phyloP scores from a whole-genome alignment of 2,329 filamentous ascomycete species.

The Exophiala mesophila region DNA sequence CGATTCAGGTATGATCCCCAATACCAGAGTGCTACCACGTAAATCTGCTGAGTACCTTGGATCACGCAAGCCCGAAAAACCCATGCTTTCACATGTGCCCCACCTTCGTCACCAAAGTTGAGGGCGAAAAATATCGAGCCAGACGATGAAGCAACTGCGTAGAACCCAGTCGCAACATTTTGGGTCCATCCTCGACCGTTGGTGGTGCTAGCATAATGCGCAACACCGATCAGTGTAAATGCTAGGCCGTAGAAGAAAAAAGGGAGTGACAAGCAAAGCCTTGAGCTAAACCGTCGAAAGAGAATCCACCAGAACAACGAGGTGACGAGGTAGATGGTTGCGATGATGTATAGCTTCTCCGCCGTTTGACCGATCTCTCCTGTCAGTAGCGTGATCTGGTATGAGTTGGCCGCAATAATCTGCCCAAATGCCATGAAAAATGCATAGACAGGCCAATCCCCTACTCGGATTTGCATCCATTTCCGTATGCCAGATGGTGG shows the following conservation, averaged over 20 bases:
- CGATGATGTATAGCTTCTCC: conserved; percentile 56
- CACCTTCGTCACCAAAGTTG: conserved; percentile 62
- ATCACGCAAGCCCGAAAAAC: conserved; percentile 63
- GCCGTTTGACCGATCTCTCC: conserved; percentile 58
- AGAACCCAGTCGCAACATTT: conserved; percentile 57
- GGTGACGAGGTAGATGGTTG: conserved; percentile 54
- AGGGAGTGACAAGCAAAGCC: conserved; percentile 55
- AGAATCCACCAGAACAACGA: conserved; percentile 60
- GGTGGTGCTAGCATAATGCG: conserved; percentile 46
- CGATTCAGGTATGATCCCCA: conserved; percentile 57
- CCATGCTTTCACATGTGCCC: conserved; percentile 59
- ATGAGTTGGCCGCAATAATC: conserved; percentile 61
- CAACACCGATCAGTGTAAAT: conserved; percentile 59
- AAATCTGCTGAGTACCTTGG: conserved; percentile 63
- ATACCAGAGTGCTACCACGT: conserved; percentile 61
- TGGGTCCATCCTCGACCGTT: conserved; percentile 49
- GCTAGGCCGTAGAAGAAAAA: conserved; percentile 60
- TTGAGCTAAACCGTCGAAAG: conserved; percentile 55
- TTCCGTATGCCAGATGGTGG: conserved; percentile 54
- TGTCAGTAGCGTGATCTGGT: conserved; percentile 63
- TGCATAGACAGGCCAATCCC: conserved; percentile 62
- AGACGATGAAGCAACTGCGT: conserved; percentile 58
- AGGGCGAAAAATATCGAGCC: conserved; percentile 63
- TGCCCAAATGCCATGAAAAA: conserved; percentile 59
- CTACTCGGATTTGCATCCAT: conserved; percentile 52